phyloP scores from a whole-genome alignment of 345 rosid genomes.

The Eucalyptus victrix region DNA sequence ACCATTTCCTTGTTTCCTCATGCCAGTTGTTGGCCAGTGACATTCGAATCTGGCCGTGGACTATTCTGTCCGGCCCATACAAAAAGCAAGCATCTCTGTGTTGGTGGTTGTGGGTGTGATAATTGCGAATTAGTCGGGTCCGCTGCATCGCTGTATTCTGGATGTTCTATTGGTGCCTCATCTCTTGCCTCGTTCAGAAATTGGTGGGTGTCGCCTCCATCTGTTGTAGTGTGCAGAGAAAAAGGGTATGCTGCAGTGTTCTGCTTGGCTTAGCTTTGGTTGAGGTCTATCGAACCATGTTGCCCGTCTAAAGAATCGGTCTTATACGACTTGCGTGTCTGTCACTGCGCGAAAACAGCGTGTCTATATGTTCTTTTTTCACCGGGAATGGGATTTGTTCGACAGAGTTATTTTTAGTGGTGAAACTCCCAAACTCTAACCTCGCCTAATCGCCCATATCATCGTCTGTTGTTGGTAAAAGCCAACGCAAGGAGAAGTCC shows the following conservation, averaged over 20 bases:
- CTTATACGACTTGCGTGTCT: not conserved
- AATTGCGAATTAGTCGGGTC: not conserved
- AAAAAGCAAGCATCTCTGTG: not conserved
- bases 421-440: not conserved
- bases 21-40: not conserved
- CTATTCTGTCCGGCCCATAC: not conserved
- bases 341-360: not conserved
- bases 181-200: not conserved
- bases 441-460: not conserved
- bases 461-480: not conserved
- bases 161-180: not conserved
- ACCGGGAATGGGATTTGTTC: not conserved
- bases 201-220: not conserved
- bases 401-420: not conserved
- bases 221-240: not conserved
- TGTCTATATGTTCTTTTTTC: not conserved
- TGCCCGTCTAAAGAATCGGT: not conserved
- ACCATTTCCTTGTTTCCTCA: not conserved
- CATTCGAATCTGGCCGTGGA: not conserved
- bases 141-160: not conserved
- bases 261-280: not conserved
- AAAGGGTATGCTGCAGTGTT: not conserved
- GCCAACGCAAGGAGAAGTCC: not conserved
- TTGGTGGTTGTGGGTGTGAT: not conserved
- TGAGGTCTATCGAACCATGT: not conserved